Conservation (phyloP, 176 grass and related monocot genomes). For the Saccharum spontaneum region DNA sequence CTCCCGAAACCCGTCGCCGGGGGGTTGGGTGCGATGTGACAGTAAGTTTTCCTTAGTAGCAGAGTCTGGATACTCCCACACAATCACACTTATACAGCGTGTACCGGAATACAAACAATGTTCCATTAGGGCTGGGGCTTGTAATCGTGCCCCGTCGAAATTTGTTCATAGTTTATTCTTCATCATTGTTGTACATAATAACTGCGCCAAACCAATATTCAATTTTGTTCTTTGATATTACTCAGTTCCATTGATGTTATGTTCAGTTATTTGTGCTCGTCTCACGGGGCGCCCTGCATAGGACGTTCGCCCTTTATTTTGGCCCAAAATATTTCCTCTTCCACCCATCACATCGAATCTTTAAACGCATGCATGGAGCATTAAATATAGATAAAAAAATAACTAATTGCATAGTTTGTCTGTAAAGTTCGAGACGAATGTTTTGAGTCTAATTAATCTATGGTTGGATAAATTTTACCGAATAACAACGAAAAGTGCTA, state of each 20-base stretch:
- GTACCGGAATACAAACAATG: not conserved
- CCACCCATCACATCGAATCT: too few species aligned
- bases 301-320: not conserved
- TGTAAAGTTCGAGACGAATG: too few species aligned
- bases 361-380: too few species aligned
- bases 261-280: not conserved
- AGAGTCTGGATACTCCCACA: not conserved
- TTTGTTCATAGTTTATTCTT: constrained; percentile 52
- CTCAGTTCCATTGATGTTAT: not conserved
- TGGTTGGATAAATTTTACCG: too few species aligned
- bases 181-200: constrained; percentile 62
- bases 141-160: constrained; percentile 16
- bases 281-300: not conserved
- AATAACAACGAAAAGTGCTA: too few species aligned
- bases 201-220: constrained; percentile 10
- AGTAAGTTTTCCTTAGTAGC: not conserved
- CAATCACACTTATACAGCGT: not conserved
- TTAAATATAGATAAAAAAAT: too few species aligned
- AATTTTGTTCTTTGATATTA: constrained; percentile 22
- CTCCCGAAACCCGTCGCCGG: constrained; percentile 22
- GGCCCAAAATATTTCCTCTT: too few species aligned
- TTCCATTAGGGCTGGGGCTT: constrained; percentile 34
- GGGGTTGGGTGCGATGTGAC: constrained; percentile 29
- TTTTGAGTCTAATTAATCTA: too few species aligned
- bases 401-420: too few species aligned